Evolutionary conservation across 2,329 filamentous ascomycete genomes (phyloP), one percentile per base, ranked within the genome.

Genomic region (Rhynchosporium graminicola): DNA sequence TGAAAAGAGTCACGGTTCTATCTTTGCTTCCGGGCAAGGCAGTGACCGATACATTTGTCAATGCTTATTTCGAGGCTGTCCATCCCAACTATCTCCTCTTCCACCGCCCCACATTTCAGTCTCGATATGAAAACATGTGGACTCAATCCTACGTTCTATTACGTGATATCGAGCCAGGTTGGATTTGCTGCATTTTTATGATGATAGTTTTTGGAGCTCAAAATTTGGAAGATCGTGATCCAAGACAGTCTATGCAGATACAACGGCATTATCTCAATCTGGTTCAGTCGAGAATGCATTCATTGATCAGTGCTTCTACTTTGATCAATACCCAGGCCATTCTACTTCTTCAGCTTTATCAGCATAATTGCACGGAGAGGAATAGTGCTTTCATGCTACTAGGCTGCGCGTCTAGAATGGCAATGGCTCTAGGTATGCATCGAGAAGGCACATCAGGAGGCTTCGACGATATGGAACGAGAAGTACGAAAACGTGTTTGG

Each of bases 391-490:
- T 76, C 73, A 72, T 77, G 56, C 70, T 78, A 3, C 73, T 78
- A 9, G 77, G 77, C 2, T 74, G 75, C 40, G 77, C 75, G 8
- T 76, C 76, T 12, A 74, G 77, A 13, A 76, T 79, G 73, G 76
- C 77, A 2, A 76, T 78, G 59, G 77, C 76, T 13, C 72, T 79
- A 58, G 77, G 77, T 3, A 77, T 80, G 75, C 78, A 80, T 63
- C 74, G 77, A 38, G 77, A 78, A 64, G 74, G 72, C 33, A 72
- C 74, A 0, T 75, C 74, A n/a, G 69, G 71, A 40, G 72, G 75
- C 1, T 77, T 78, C 58, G 73, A 77, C 51, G 48, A 64, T 1
- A 56, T 71, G 56, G 70, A 73, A 55, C 63, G 67, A 7, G 69
- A 73, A 59, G 64, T 72, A 28, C 65, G 71, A 8, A 70, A 70